These are phyloP conservation scores for Hibiscus tridactylites DNA, from an alignment of 345 rosid genomes.

Conservation along the genomic window DNA sequence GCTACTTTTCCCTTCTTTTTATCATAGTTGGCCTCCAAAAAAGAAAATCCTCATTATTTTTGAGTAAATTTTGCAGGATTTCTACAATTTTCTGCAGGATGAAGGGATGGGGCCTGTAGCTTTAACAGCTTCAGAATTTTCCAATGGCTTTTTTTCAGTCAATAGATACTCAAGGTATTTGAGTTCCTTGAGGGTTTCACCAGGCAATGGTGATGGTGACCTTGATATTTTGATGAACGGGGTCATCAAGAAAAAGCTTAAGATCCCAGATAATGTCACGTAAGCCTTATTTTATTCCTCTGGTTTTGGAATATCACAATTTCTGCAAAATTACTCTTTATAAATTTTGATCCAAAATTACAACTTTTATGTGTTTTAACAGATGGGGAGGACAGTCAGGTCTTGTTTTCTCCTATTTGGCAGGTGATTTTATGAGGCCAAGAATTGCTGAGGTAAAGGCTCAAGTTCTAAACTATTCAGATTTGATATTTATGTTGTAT, in stretches of 20 bases:
- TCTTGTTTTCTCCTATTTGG: conserved; percentile 37
- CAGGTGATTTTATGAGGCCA: conserved; percentile 80
- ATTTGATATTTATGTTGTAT: no score
- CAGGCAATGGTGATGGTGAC: conserved; percentile 14
- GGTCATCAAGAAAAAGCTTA: conserved; percentile 48
- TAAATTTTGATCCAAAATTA: not conserved
- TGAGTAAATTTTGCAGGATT: conserved; percentile 39
- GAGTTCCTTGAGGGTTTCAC: conserved; percentile 24
- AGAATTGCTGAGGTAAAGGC: conserved; percentile 52
- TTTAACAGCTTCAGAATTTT: conserved; percentile 21
- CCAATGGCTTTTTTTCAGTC: conserved; percentile 12
- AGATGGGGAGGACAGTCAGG: conserved; percentile 80
- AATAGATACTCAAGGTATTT: conserved; percentile 51
- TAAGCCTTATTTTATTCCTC: conserved; percentile 13
- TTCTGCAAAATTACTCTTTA: not conserved
- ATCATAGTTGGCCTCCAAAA: not conserved
- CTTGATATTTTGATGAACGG: conserved; percentile 54
- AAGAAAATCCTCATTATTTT: not conserved
- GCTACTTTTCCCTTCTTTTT: not conserved
- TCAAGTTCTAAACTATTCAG: no score
- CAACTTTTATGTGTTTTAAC: not conserved
- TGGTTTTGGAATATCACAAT: not conserved
- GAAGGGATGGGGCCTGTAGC: conserved; percentile 40
- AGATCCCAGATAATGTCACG: conserved; percentile 59
- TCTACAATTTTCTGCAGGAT: conserved; percentile 73